Conservation (phyloP, 1,139 yeast species). For the Chernovozyma aurita region DNA sequence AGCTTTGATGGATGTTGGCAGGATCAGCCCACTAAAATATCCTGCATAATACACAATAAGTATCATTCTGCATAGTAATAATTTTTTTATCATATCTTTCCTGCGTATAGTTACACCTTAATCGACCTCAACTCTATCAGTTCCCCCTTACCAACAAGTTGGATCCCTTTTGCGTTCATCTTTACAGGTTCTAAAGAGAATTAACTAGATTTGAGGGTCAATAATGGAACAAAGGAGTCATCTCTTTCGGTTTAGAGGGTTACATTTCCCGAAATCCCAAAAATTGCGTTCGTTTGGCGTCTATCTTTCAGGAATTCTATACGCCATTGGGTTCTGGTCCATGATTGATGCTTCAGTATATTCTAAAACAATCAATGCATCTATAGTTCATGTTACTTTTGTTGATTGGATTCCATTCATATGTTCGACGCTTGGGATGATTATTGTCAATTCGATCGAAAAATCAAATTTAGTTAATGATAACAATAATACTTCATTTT, state of each 20-base stretch:
- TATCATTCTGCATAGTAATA: no score
- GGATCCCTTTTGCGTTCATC: no score
- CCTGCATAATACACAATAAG: no score
- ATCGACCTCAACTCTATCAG: no score
- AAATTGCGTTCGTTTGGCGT: conserved; percentile 73
- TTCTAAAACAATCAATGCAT: conserved; percentile 81
- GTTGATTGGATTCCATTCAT: conserved; percentile 94
- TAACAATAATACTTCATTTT: conserved; percentile 45
- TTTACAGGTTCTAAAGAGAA: no score
- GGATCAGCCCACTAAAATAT: no score
- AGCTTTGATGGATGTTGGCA: no score
- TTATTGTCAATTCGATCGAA: conserved; percentile 87
- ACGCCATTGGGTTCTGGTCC: conserved; percentile 86
- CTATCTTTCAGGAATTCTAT: conserved; percentile 69
- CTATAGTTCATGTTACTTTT: conserved; percentile 80
- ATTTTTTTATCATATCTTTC: no score
- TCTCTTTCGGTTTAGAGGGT: conserved; percentile 45
- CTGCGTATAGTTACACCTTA: no score
- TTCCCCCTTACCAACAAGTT: no score
- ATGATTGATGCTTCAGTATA: conserved; percentile 85
- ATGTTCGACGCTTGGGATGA: conserved; percentile 85
- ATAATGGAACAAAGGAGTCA: conserved; percentile 32
- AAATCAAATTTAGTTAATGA: conserved; percentile 66
- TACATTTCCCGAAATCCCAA: conserved; percentile 60
- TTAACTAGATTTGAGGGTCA: no score